phyloP scores from a whole-genome alignment of 2,329 filamentous ascomycete genomes.

The Sclerotinia borealis region DNA sequence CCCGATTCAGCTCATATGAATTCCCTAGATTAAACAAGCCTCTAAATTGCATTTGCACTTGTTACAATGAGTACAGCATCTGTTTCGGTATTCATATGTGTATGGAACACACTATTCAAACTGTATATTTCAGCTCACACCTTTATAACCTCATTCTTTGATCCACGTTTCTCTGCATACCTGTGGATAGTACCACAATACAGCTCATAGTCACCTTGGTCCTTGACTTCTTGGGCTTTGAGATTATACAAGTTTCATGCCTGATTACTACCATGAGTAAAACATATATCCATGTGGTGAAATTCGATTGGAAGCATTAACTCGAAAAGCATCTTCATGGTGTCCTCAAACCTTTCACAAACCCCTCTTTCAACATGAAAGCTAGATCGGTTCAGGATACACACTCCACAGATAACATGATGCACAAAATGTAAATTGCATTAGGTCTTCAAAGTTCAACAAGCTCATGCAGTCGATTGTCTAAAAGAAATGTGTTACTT shows the following conservation, averaged over 20 bases:
- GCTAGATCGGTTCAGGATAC: neutral
- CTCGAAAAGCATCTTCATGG: neutral
- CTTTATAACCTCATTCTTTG: neutral
- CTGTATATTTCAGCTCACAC: neutral
- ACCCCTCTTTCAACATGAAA: too few species aligned
- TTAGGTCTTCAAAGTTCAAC: neutral
- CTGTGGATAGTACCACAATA: neutral
- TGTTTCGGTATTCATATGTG: neutral
- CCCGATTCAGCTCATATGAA: too few species aligned
- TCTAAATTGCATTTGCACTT: too few species aligned
- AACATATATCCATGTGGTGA: neutral
- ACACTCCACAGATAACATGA: neutral
- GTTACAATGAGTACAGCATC: neutral
- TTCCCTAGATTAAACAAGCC: too few species aligned
- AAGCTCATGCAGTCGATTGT: neutral
- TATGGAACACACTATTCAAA: neutral
- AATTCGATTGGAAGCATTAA: neutral
- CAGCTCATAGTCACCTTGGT: neutral
- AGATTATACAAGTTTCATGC: too few species aligned
- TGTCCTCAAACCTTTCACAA: neutral
- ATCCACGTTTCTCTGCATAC: neutral
- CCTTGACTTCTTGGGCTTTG: neutral
- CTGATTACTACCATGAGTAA: neutral
- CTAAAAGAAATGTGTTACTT: neutral
- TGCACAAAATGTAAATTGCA: neutral